Base-by-base conservation (phyloP, 805 yeast species). In the Metschnikowia sp. region DNA sequence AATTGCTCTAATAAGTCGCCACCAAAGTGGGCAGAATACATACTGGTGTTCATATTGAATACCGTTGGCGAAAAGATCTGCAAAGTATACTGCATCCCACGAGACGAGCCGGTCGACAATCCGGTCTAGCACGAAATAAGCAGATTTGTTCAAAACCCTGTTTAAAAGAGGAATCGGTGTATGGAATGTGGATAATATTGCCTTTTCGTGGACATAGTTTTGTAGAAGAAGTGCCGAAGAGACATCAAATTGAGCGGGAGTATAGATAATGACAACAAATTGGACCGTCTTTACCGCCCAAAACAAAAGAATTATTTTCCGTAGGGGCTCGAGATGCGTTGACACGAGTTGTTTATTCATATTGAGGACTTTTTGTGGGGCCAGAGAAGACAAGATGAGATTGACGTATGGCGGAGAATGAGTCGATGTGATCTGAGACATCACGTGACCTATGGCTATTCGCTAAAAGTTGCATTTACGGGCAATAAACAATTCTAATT, bases 81-180 rank as follows among this genome's bases (percentile, higher is more conserved):
- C 63, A 59, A 86, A 90, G 64, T 83, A 90, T 0, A 90, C 94
- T 1, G 84, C 75, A 63, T 92, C 99, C 98, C 98, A 92, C 3
- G 83, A 75, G 26, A 87, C 68, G 4, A 88, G 70, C 46, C 78
- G 81, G 44, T 77, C 72, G 43, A 81, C 59, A 1, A 81, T 40
- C n/a, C 56, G 37, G 29, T 44, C 39, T 22, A 60, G 30, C 29
- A 45, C 15, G 12, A 12, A 9, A 12, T 18, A 35, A 10, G 42
- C 12, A 12, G 35, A 8, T 12, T 41, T 32, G 3, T 26, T 5
- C n/a, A 46, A 36, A 5, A 30, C 3, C 26, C 36, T 6, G 37
- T 48, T 48, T n/a, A 48, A 31, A 8, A 8, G n/a, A 19, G 39
- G 15, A 31, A 18, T 41, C 3, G 44, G 40, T 18, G 48, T 51